These are phyloP conservation scores for Cynara cardunculus DNA, from an alignment of 129 eudicot species.

Conservation along the genomic window DNA sequence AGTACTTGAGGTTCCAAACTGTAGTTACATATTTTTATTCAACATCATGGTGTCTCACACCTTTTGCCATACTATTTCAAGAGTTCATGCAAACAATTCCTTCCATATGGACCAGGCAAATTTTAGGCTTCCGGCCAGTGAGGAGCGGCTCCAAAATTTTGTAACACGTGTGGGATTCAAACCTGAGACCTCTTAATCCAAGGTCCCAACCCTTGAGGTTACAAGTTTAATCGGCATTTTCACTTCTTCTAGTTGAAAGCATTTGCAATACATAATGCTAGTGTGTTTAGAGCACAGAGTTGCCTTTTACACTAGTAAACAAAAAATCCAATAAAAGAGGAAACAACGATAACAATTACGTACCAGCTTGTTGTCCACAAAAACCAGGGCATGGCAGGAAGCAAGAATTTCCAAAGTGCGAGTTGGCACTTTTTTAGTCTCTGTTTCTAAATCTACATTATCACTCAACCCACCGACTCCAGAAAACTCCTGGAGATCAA, in stretches of 20 bases:
- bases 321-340: neutral
- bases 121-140: no score
- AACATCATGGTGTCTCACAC: neutral
- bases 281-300: neutral
- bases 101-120: neutral
- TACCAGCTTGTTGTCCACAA: slow-evolving; percentile 99
- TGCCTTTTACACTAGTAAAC: neutral
- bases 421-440: slow-evolving; percentile 68
- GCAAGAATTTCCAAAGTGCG: slow-evolving; percentile 92
- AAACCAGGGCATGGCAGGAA: slow-evolving; percentile 97
- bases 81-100: neutral
- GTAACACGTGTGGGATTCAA: no score
- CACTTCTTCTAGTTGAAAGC: neutral
- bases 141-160: no score
- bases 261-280: neutral
- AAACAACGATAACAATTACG: neutral
- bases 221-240: no score
- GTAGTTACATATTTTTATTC: neutral
- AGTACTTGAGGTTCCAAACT: neutral
- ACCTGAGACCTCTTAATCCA: neutral
- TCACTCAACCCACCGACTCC: slow-evolving; percentile 93
- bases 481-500: slow-evolving; percentile 63
- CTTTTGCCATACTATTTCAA: neutral
- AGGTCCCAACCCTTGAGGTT: neutral
- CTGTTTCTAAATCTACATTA: slow-evolving; percentile 57